Conservation (phyloP, 768 basidiomycete genomes). For the Mycena venus region DNA sequence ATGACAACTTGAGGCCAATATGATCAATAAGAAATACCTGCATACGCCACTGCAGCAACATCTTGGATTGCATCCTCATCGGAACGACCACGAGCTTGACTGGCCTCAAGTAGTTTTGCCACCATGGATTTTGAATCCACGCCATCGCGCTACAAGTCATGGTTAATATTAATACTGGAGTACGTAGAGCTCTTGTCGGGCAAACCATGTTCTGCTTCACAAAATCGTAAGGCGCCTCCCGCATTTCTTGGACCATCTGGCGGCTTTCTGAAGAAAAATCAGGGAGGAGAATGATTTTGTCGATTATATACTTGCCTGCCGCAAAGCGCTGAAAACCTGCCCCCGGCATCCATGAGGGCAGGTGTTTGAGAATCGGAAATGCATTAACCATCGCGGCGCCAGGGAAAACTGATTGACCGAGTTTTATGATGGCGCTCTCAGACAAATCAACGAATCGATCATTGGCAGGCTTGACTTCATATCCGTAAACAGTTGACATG, state of each 20-base stretch:
- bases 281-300: neutral
- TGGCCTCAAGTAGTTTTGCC: constrained; percentile 20
- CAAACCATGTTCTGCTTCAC: constrained; percentile 22
- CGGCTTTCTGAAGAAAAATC: constrained; percentile 18
- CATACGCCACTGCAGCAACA: constrained; percentile 46
- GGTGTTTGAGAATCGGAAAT: constrained; percentile 46
- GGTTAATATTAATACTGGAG: neutral
- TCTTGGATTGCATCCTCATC: constrained; percentile 41
- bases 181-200: neutral
- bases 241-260: constrained; percentile 10
- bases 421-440: constrained; percentile 32
- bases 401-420: constrained; percentile 31
- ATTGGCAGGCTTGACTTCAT: constrained; percentile 40
- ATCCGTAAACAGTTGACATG: constrained; percentile 49
- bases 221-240: constrained; percentile 18
- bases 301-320: neutral
- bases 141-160: constrained; percentile 1
- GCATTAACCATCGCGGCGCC: constrained; percentile 42
- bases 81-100: constrained; percentile 7
- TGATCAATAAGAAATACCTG: constrained; percentile 39
- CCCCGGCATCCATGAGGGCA: constrained; percentile 50
- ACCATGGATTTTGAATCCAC: constrained; percentile 19
- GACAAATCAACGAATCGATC: constrained; percentile 41
- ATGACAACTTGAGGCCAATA: neutral
- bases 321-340: constrained; percentile 38